Evolutionary conservation across 1,139 yeast genomes (phyloP).

Genomic region (Saccharomyces hybrid): DNA sequence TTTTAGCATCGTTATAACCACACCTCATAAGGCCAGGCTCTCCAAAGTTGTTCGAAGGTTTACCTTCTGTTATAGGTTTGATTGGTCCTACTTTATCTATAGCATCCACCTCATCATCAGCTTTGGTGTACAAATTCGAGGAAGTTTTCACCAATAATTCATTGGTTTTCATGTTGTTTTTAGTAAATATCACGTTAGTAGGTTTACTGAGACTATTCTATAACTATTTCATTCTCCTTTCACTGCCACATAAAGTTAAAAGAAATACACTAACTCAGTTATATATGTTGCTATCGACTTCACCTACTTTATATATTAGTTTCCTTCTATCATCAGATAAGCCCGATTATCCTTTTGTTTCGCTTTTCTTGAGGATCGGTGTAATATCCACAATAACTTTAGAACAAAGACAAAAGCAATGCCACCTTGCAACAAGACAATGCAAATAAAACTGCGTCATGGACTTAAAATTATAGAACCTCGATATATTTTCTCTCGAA

Average conservation of each 20-base stretch:
- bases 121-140: neutral
- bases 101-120: neutral
- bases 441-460: neutral
- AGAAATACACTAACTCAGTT: neutral
- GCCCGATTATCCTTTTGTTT: neutral
- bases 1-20: too few species aligned
- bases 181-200: neutral
- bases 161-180: neutral
- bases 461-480: too few species aligned
- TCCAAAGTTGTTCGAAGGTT: conserved; percentile 6
- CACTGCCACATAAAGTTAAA: neutral
- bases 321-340: neutral
- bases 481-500: neutral
- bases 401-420: neutral
- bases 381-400: neutral
- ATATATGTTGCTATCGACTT: neutral
- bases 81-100: neutral
- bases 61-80: neutral
- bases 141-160: neutral
- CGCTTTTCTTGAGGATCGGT: neutral
- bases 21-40: too few species aligned
- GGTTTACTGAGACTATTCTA: neutral
- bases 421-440: neutral
- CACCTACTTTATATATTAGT: neutral
- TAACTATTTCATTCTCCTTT: neutral